These are phyloP conservation scores for Wickerhamiella galacta DNA, from an alignment of 805 yeast genomes.

Conservation along the genomic window DNA sequence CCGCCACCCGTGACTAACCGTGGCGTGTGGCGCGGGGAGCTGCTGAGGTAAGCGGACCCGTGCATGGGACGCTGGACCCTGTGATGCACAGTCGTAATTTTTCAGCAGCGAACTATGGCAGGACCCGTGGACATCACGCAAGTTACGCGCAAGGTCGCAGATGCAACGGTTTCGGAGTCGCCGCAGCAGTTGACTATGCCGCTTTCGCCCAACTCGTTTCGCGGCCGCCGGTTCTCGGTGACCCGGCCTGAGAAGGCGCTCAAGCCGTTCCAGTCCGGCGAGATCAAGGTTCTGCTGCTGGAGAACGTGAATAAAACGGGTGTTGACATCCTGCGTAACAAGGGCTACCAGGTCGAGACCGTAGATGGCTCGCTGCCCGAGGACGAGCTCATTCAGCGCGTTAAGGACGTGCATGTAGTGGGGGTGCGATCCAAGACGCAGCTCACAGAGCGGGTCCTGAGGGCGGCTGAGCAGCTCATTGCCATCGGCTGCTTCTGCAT, in stretches of 20 bases:
- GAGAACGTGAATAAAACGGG: slow-evolving; percentile 94
- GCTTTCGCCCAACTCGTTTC: slow-evolving; percentile 7
- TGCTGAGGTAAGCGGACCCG: too few relatives aligned
- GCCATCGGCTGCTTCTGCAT: slow-evolving; percentile 97
- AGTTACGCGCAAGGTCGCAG: slow-evolving; percentile 9
- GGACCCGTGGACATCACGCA: slow-evolving; percentile 18
- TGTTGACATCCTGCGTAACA: slow-evolving; percentile 60
- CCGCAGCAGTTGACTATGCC: slow-evolving; percentile 10
- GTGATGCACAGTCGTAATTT: too few relatives aligned
- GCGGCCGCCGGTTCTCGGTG: slow-evolving; percentile 13
- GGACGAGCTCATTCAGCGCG: slow-evolving; percentile 86
- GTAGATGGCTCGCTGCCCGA: slow-evolving; percentile 79
- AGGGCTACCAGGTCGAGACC: slow-evolving; percentile 96
- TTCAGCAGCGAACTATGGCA: slow-evolving; percentile 19
- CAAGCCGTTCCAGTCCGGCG: slow-evolving; percentile 92
- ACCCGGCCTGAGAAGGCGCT: slow-evolving; percentile 37
- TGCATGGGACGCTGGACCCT: too few relatives aligned
- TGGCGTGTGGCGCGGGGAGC: too few relatives aligned
- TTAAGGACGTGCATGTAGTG: slow-evolving; percentile 84
- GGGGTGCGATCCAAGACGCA: slow-evolving; percentile 97
- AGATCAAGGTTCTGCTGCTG: slow-evolving; percentile 73
- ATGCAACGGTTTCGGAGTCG: slow-evolving; percentile 13
- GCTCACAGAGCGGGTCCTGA: slow-evolving; percentile 59
- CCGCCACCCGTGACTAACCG: too few relatives aligned
- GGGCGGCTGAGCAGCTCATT: slow-evolving; percentile 76